Base-by-base conservation (phyloP, 306 rosid species). In the Begonia masoniana region DNA sequence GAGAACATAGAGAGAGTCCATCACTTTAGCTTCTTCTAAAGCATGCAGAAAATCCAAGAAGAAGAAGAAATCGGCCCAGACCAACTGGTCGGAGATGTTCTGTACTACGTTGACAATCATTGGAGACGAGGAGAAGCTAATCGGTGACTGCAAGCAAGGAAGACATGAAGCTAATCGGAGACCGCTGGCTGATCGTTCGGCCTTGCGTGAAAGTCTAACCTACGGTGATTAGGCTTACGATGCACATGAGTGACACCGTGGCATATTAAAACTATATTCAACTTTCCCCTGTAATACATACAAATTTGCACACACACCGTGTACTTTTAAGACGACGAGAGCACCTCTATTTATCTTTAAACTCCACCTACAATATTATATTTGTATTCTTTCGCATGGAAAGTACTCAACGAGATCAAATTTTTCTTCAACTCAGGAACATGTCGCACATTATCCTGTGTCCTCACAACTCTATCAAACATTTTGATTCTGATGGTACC, bases 171-270 rank as follows among this genome's bases (percentile, higher is more conserved):
- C 87, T 89, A 26, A 31, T 89, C 12, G 97, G 85, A 1, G 94
- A 85, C 52, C 94, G 85, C 55, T 94, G 97, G 2, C 60, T 89
- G 35, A 89, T 95, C n/a, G 97, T 17, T 17, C 19, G 97, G 13
- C 97, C 95, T 0, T 89, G 97, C 67, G 97, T 89, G 4, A 89
- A 85, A 83, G 97, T 89, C 1, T 89, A 89, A 50, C 97, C 97
- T 8, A 78, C 91, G 26, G 97, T 89, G 58, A 7, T 89, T 0
- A 89, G 82, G 83, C 71, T 89, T 51, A 85, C 97, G 10, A 68
- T 53, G 60, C 72, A 56, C 17, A 89, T 85, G 97, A 12, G 49
- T 10, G 97, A 85, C 41, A 41, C 80, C 9, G 97, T 62, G 19
- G 19, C 19, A 17, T 17, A 17, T 17, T 17, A 17, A 17, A 17